phyloP scores from a whole-genome alignment of 2,329 filamentous ascomycete species.

The Talaromyces pinophilus region DNA sequence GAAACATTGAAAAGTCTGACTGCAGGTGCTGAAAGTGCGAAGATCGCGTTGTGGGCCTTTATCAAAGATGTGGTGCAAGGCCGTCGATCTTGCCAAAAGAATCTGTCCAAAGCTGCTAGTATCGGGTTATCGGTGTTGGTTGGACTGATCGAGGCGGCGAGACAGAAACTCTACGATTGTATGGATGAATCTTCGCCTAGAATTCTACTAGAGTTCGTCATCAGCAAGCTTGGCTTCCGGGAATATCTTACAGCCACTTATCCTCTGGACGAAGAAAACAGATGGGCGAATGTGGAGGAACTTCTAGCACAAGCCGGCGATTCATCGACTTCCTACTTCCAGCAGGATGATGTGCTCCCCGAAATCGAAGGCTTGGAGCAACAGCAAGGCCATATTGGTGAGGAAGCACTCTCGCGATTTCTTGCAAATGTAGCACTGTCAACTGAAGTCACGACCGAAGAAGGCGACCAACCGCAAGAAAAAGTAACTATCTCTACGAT shows the following conservation, averaged over 20 bases:
- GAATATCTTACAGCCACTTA: slow-evolving; percentile 72
- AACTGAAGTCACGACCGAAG: slow-evolving; percentile 66
- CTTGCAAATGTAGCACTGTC: slow-evolving; percentile 89
- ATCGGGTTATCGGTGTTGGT: slow-evolving; percentile 61
- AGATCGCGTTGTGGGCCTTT: slow-evolving; percentile 74
- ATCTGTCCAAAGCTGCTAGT: slow-evolving; percentile 57
- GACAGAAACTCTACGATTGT: slow-evolving; percentile 56
- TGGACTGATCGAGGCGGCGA: slow-evolving; percentile 59
- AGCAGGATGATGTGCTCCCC: slow-evolving; percentile 57
- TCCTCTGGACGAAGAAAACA: slow-evolving; percentile 70
- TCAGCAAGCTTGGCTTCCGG: slow-evolving; percentile 69
- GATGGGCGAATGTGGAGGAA: slow-evolving; percentile 89
- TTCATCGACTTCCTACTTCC: slow-evolving; percentile 58
- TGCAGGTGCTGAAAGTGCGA: slow-evolving; percentile 71
- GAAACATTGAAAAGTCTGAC: slow-evolving; percentile 71
- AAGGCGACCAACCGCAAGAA: slow-evolving; percentile 52
- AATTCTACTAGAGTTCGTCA: slow-evolving; percentile 58
- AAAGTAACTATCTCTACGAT: slow-evolving; percentile 93
- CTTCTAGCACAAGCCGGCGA: slow-evolving; percentile 78
- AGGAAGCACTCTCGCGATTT: slow-evolving; percentile 73
- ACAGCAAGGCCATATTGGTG: slow-evolving; percentile 48
- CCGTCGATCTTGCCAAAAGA: slow-evolving; percentile 53
- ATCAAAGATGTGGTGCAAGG: slow-evolving; percentile 62
- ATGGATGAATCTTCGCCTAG: slow-evolving; percentile 42
- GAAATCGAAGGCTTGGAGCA: slow-evolving; percentile 72